Conservation (phyloP, 1,284 basidiomycete genomes). For the Tremellales sp. region DNA sequence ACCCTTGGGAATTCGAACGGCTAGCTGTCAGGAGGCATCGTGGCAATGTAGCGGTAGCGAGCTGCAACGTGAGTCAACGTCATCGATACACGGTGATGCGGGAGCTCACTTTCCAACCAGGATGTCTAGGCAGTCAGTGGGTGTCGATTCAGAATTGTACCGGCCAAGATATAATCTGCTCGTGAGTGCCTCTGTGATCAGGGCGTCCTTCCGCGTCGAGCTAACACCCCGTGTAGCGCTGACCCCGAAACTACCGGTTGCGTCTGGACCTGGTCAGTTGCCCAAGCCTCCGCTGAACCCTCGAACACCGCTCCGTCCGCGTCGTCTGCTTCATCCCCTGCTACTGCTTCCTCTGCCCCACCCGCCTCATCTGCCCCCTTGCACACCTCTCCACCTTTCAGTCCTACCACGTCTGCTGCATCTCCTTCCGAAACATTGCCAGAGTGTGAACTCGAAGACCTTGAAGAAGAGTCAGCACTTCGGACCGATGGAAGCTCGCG, state of each 20-base stretch:
- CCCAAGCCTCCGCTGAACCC: neutral
- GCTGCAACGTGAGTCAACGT: conserved; percentile 44
- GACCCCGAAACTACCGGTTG: conserved; percentile 26
- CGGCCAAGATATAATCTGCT: conserved; percentile 33
- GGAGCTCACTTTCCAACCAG: too few species aligned
- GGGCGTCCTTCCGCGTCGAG: neutral
- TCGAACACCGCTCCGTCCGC: neutral
- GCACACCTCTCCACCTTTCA: neutral
- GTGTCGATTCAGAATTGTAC: too few species aligned
- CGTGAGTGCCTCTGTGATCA: conserved; percentile 20
- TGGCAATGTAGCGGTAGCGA: conserved; percentile 32
- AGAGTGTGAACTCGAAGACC: conserved; percentile 3
- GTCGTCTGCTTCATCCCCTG: conserved; percentile 4
- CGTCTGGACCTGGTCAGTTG: conserved; percentile 33
- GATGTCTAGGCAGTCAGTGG: too few species aligned
- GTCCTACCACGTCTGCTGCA: neutral
- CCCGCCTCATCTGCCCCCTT: neutral
- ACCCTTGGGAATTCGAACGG: too few species aligned
- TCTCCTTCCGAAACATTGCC: conserved; percentile 5
- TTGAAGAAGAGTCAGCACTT: neutral
- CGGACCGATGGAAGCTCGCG: neutral
- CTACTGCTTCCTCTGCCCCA: neutral
- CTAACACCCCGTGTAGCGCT: conserved; percentile 16
- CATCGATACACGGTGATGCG: too few species aligned
- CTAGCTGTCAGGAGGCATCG: conserved; percentile 1